Base-by-base conservation (phyloP, 305 asterid genomes). In the Fraxinus latifolia region DNA sequence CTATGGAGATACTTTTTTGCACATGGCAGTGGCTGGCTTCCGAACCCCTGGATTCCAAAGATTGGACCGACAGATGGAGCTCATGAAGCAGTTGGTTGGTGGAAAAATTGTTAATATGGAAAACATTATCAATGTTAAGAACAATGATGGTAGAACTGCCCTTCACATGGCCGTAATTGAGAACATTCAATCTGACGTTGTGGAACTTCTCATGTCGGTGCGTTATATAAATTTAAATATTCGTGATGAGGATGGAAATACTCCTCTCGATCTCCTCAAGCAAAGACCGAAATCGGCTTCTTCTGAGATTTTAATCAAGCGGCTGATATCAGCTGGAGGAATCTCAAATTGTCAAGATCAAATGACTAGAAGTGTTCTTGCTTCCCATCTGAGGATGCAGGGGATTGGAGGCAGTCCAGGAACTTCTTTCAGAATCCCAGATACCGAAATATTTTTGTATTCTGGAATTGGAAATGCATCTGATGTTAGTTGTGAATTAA, bases 11-110 rank as follows among this genome's bases (percentile, higher is more conserved):
- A 93, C 95, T 1, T 89, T 93, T 47, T 90, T 95, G 34, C 99
- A 95, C 90, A 90, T 89, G 94, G 94, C 92, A 0, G 92, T 95
- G 37, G 86, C 95, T 6, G 97, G 97, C 34, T 93, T 95, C 84
- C 84, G 89, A 3, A 58, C 95, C 76, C 97, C 95, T 2, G 87
- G 91, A 67, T 95, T 95, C 87, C 87, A 83, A 9, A 83, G 93
- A 83, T 74, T 93, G 72, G 99, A 95, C 86, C 89, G 85, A 0
- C 98, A 90, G 79, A 89, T 89, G 4, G 86, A 87, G 78, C 93
- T 95, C 82, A 82, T 93, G 90, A 87, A 85, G 67, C 87, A 82
- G 12, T 62, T 95, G 77, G 80, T 88, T 3, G 5, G 79, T 3
- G 89, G 92, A 11, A 83, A 72, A 15, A 62, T 87, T 7, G 68